Conservation (phyloP, 1,139 yeast genomes). For the Yamadazyma buinensis region DNA sequence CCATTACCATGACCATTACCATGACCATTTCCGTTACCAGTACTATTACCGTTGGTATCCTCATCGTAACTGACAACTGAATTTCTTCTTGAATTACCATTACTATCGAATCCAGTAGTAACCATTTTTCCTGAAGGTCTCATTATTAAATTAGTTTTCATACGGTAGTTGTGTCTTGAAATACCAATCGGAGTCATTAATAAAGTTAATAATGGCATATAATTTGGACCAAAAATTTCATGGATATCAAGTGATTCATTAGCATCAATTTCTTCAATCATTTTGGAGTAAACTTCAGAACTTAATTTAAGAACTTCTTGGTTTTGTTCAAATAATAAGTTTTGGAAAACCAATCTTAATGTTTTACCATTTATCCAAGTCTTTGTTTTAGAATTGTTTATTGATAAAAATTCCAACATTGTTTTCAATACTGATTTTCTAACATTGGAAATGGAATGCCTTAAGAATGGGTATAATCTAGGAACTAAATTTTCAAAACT, state of each 20-base stretch:
- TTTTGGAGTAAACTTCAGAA: constrained; percentile 53
- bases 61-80: constrained; percentile 15
- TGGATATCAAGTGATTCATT: constrained; percentile 39
- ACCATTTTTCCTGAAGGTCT: constrained; percentile 73
- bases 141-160: constrained; percentile 71
- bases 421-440: constrained; percentile 86
- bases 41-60: constrained; percentile 9
- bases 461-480: constrained; percentile 81
- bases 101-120: constrained; percentile 15
- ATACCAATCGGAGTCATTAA: constrained; percentile 94
- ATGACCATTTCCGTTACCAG: constrained; percentile 6
- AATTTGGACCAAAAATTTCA: constrained; percentile 47
- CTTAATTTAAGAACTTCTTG: constrained; percentile 66
- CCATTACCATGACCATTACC: constrained; percentile 13
- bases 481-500: constrained; percentile 80
- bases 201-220: constrained; percentile 61
- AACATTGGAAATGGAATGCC: constrained; percentile 92
- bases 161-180: constrained; percentile 80
- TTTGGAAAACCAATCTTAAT: constrained; percentile 78
- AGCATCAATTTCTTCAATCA: constrained; percentile 45
- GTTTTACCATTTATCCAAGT: constrained; percentile 77
- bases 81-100: constrained; percentile 17
- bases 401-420: constrained; percentile 68
- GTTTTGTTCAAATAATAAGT: constrained; percentile 85
- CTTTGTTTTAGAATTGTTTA: constrained; percentile 61